These are phyloP conservation scores for slime mould (Dictyostelium discoideum) DNA, from an alignment of 78 protist species.

Conservation along the genomic window DNA sequence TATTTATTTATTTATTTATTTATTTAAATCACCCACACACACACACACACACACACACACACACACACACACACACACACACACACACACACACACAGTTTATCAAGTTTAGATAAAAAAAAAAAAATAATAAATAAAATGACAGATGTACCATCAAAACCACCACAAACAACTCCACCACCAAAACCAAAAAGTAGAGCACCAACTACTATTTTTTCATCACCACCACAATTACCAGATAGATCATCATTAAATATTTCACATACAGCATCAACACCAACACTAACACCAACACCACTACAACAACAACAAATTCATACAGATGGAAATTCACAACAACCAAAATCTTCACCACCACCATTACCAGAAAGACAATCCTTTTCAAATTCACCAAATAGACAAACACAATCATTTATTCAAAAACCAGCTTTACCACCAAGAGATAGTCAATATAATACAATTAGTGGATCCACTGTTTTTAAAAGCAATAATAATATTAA, in stretches of 20 bases:
- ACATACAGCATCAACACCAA: neutral
- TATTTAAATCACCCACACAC: neutral
- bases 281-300: neutral
- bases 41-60: too few relatives aligned
- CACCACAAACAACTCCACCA: slow-evolving; percentile 26
- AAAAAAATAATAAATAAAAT: neutral
- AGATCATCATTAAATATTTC: neutral
- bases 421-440: slow-evolving; percentile 10
- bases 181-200: slow-evolving; percentile 46
- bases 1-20: neutral
- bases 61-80: too few relatives aligned
- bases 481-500: neutral
- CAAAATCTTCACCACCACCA: neutral
- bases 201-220: neutral
- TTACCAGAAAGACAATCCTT: neutral
- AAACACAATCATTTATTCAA: neutral
- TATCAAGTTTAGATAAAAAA: neutral
- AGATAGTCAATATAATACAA: neutral
- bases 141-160: neutral
- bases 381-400: neutral
- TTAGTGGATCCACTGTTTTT: neutral
- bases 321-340: neutral
- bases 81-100: neutral
- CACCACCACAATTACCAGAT: slow-evolving; percentile 34
- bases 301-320: neutral